Conservation (phyloP, 805 yeast species). For the Jamesozyma piceae region DNA sequence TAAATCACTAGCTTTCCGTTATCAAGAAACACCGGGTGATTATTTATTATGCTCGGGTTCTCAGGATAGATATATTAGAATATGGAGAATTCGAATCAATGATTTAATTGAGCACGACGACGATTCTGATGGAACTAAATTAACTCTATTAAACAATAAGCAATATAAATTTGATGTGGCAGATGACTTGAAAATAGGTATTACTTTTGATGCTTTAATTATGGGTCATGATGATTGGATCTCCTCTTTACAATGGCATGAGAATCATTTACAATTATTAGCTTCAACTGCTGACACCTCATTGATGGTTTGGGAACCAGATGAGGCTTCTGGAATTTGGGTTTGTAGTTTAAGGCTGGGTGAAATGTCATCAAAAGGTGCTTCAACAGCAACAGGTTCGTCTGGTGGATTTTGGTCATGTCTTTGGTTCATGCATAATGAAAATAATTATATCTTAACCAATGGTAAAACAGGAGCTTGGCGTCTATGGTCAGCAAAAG, state of each 20-base stretch:
- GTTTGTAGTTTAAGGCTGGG: conserved; percentile 72
- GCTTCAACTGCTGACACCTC: conserved; percentile 92
- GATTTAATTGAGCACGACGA: conserved; percentile 48
- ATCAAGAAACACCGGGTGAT: conserved; percentile 38
- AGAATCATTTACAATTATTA: conserved; percentile 45
- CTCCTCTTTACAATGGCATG: conserved; percentile 72
- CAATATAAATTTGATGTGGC: conserved; percentile 49
- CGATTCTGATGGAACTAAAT: conserved; percentile 36
- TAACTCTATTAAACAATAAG: conserved; percentile 57
- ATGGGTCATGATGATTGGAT: conserved; percentile 99
- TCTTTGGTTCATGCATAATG: conserved; percentile 51
- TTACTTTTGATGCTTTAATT: conserved; percentile 82
- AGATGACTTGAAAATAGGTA: conserved; percentile 37
- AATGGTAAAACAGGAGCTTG: conserved; percentile 91
- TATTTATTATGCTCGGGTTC: conserved; percentile 79
- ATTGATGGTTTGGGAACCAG: conserved; percentile 90
- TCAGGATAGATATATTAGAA: conserved; percentile 82
- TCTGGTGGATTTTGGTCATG: conserved; percentile 64
- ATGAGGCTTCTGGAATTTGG: conserved; percentile 82
- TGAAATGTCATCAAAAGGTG: conserved; percentile 90
- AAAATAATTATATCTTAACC: conserved; percentile 51
- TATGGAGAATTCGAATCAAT: conserved; percentile 68
- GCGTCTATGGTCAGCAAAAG: conserved; percentile 53
- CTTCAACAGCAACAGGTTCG: conserved; percentile 96
- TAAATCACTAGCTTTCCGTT: conserved; percentile 55